These are phyloP conservation scores for Zymoseptoria pseudotritici DNA, from an alignment of 2,329 filamentous ascomycete species.

Conservation along the genomic window DNA sequence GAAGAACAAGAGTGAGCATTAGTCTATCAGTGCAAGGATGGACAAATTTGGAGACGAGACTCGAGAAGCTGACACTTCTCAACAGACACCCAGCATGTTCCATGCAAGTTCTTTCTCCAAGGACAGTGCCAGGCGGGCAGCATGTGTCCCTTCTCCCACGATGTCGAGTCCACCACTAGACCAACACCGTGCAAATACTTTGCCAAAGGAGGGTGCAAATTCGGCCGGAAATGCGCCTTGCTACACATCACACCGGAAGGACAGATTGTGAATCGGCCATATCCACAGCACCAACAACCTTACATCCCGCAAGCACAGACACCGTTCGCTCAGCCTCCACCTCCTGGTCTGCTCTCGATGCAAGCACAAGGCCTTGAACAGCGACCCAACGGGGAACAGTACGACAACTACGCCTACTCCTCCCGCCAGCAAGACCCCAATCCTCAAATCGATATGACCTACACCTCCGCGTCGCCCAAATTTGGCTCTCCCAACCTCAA, in stretches of 20 bases:
- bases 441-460: constrained; percentile 47
- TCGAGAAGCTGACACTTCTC: constrained; percentile 14
- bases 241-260: constrained; percentile 93
- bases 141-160: constrained; percentile 94
- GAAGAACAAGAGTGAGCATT: constrained; percentile 41
- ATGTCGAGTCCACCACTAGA: constrained; percentile 74
- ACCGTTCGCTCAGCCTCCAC: constrained; percentile 18
- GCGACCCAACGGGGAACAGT: constrained; percentile 20
- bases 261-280: constrained; percentile 69
- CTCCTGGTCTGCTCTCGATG: constrained; percentile 30
- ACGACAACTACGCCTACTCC: constrained; percentile 24
- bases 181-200: constrained; percentile 96
- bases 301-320: constrained; percentile 8
- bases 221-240: constrained; percentile 94
- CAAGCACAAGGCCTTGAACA: constrained; percentile 28
- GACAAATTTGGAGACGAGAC: not conserved
- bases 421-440: constrained; percentile 23
- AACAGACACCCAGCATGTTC: constrained; percentile 88
- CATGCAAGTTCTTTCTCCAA: constrained; percentile 98
- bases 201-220: constrained; percentile 99
- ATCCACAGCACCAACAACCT: constrained; percentile 12
- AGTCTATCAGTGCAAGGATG: not conserved
- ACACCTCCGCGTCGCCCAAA: constrained; percentile 51
- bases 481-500: constrained; percentile 82
- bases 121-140: constrained; percentile 92